Conservation (phyloP, 805 yeast species). For the Ogataea pini region DNA sequence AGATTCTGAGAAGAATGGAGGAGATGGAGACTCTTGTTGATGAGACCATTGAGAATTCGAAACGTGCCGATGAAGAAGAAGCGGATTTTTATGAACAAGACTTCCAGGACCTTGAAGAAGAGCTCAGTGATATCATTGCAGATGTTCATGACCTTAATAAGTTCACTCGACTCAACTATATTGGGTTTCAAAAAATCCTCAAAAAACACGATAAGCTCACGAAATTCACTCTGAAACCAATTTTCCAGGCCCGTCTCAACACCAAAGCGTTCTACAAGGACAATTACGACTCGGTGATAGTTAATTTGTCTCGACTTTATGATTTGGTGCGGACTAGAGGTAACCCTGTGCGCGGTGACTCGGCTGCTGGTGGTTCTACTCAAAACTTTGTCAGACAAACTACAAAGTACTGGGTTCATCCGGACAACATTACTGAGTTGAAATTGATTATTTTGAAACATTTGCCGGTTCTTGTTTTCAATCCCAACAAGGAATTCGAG, state of each 20-base stretch:
- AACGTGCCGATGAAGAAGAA: conserved; percentile 40
- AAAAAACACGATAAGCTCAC: conserved; percentile 96
- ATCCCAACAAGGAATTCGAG: conserved; percentile 94
- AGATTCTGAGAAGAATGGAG: conserved; percentile 80
- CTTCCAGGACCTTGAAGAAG: conserved; percentile 74
- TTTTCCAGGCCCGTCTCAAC: conserved; percentile 89
- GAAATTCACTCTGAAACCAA: conserved; percentile 76
- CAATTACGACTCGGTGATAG: conserved; percentile 86
- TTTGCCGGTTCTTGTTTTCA: conserved; percentile 94
- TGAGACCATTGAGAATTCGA: conserved; percentile 49
- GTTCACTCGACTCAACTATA: conserved; percentile 88
- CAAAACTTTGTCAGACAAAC: conserved; percentile 98
- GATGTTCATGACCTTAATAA: conserved; percentile 97
- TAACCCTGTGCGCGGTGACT: conserved; percentile 91
- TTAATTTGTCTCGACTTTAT: conserved; percentile 82
- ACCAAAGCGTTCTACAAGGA: conserved; percentile 96
- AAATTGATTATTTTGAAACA: conserved; percentile 91
- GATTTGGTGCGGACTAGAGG: conserved; percentile 96
- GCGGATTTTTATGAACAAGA: conserved; percentile 53
- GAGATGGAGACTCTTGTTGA: conserved; percentile 75
- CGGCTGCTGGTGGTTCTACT: conserved; percentile 97
- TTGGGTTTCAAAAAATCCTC: conserved; percentile 94
- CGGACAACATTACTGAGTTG: conserved; percentile 95
- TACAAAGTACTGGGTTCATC: conserved; percentile 99
- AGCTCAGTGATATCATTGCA: conserved; percentile 84